Percentiles rank a stretch among this genome's conserved stretches.
phyloP scores from a whole-genome alignment of 2,329 filamentous ascomycete genomes.

The Ustulina deusta region DNA sequence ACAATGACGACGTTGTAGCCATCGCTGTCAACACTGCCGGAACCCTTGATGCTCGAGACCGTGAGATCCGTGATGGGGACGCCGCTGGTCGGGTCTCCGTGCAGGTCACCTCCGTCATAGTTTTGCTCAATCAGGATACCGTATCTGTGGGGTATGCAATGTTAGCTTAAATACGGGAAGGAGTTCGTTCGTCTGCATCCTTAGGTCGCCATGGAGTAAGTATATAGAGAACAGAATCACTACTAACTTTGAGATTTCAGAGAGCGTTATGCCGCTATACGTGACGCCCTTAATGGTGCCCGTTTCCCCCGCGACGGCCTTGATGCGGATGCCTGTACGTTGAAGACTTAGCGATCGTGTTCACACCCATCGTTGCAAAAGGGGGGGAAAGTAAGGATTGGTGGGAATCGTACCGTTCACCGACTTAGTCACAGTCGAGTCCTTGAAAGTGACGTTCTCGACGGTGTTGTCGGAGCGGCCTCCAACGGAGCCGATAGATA shows the following conservation, averaged over 20 bases:
- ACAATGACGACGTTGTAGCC: slow-evolving; percentile 32
- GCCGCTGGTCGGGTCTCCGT: slow-evolving; percentile 57
- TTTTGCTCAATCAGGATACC: slow-evolving; percentile 71
- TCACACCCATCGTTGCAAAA: not conserved
- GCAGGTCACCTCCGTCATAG: slow-evolving; percentile 58
- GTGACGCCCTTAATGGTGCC: slow-evolving; percentile 65
- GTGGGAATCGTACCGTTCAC: slow-evolving; percentile 56
- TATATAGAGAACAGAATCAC: not conserved
- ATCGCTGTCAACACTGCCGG: slow-evolving; percentile 11
- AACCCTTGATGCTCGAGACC: slow-evolving; percentile 55
- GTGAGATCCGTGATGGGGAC: slow-evolving; percentile 60
- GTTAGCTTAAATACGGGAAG: not conserved
- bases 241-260: slow-evolving; percentile 54
- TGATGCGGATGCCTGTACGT: slow-evolving; percentile 63
- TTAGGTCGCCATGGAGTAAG: not conserved
- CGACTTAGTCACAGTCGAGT: slow-evolving; percentile 62
- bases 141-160: slow-evolving; percentile 53
- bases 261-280: slow-evolving; percentile 65
- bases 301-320: slow-evolving; percentile 64
- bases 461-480: slow-evolving; percentile 67
- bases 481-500: slow-evolving; percentile 71
- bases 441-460: slow-evolving; percentile 62
- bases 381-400: too few species aligned
- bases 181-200: not conserved
- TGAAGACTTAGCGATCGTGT: not conserved